phyloP scores from a whole-genome alignment of 2,329 filamentous ascomycete genomes.

The Calonectria fujianensis region DNA sequence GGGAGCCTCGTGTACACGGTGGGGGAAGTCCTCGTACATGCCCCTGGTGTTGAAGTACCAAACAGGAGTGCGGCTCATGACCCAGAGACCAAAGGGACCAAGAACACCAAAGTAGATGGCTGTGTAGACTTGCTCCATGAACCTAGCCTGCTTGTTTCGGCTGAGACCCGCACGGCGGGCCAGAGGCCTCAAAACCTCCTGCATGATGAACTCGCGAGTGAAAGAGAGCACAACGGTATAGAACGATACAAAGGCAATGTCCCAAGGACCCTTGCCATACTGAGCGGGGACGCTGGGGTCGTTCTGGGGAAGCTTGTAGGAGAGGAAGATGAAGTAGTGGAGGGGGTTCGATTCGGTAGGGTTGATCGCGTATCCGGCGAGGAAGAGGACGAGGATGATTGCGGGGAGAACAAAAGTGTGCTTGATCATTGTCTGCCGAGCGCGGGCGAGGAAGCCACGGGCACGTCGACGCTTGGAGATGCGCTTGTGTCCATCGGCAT shows the following conservation, averaged over 20 bases:
- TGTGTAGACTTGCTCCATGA: constrained; percentile 98
- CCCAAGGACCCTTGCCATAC: constrained; percentile 92
- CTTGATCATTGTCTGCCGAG: constrained; percentile 75
- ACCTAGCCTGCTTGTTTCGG: constrained; percentile 87
- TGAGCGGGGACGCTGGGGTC: constrained; percentile 71
- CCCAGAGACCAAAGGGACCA: constrained; percentile 88
- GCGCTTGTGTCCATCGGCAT: constrained; percentile 61
- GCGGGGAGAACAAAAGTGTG: constrained; percentile 81
- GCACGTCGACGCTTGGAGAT: constrained; percentile 74
- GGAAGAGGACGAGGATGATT: constrained; percentile 77
- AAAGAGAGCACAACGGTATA: constrained; percentile 94
- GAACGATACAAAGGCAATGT: constrained; percentile 91
- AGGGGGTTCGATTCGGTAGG: constrained; percentile 87
- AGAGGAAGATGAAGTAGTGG: constrained; percentile 90
- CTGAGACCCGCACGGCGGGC: constrained; percentile 82
- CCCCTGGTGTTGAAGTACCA: constrained; percentile 96
- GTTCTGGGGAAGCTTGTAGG: constrained; percentile 81
- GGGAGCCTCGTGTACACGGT: constrained; percentile 83
- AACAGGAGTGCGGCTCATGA: constrained; percentile 92
- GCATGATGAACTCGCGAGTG: constrained; percentile 97
- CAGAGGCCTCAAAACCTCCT: constrained; percentile 86
- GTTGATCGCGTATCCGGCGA: constrained; percentile 82
- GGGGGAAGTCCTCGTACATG: constrained; percentile 94
- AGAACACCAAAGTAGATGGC: constrained; percentile 91
- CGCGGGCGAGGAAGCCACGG: constrained; percentile 66